Conservation (phyloP, 2,329 filamentous ascomycete genomes). For the Aspergillus sp. region DNA sequence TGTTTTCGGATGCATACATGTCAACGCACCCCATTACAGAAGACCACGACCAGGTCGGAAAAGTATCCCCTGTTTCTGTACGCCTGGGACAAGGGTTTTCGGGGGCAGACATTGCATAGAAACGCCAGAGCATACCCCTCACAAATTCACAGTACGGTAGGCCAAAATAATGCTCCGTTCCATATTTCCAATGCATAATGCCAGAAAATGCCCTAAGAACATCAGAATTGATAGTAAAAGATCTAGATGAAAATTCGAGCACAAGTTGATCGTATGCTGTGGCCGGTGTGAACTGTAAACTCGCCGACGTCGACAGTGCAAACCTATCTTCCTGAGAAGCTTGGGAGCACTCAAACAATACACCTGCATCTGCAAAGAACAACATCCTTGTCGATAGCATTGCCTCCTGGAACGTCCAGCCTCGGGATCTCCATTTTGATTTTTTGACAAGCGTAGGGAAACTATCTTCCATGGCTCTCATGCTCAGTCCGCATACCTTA, state of each 20-base stretch:
- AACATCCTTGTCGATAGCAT: neutral
- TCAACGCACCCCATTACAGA: neutral
- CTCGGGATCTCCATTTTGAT: neutral
- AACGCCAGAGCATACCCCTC: neutral
- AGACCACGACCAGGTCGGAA: neutral
- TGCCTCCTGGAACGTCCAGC: neutral
- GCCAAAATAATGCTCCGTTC: neutral
- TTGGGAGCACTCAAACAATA: neutral
- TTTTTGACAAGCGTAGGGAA: neutral
- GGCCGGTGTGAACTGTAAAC: neutral
- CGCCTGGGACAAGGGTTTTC: no score
- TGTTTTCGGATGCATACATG: rapidly evolving
- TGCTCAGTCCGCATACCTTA: neutral
- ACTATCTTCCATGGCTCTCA: neutral
- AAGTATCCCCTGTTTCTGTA: neutral
- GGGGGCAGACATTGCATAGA: rapidly evolving
- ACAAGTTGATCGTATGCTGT: no score
- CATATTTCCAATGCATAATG: neutral
- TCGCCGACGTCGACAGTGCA: no score
- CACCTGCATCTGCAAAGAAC: neutral
- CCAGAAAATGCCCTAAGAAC: neutral
- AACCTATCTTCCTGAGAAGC: neutral
- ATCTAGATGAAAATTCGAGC: rapidly evolving
- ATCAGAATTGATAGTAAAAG: no score
- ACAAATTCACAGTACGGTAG: neutral